Evolutionary conservation across 1,139 yeast species (phyloP).

Genomic region (Pichia sp.): DNA sequence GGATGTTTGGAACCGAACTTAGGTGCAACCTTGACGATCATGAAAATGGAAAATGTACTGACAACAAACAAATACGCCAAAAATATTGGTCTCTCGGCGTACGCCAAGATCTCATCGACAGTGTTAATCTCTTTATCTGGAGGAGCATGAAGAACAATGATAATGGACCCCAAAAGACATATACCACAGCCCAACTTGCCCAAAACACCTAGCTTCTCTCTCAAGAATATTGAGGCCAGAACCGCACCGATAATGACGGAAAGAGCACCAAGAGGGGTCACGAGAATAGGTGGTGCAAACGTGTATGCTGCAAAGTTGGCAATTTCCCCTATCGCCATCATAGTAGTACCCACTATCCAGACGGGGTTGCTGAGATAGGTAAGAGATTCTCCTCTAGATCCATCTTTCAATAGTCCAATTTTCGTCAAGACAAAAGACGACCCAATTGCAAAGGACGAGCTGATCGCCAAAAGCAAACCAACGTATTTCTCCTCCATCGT

Average conservation of each 20-base stretch:
- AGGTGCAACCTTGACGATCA: conserved; percentile 83
- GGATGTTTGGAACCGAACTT: conserved; percentile 77
- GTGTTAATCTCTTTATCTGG: conserved; percentile 86
- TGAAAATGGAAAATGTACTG: conserved; percentile 61
- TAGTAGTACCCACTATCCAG: conserved; percentile 92
- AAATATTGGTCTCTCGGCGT: conserved; percentile 80
- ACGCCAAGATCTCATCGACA: conserved; percentile 78
- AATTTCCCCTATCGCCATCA: conserved; percentile 89
- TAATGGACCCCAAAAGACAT: conserved; percentile 84
- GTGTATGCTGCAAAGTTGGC: conserved; percentile 95
- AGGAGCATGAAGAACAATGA: conserved; percentile 88
- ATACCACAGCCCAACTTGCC: conserved; percentile 96
- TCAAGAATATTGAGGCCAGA: conserved; percentile 75
- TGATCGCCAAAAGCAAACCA: conserved; percentile 83
- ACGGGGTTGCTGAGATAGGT: conserved; percentile 79
- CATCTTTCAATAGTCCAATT: conserved; percentile 71
- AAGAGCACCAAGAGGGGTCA: conserved; percentile 87
- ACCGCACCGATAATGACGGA: conserved; percentile 90
- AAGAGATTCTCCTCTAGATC: conserved; percentile 63
- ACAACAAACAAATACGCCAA: conserved; percentile 62
- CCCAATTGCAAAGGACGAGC: conserved; percentile 86
- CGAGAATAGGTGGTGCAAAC: conserved; percentile 90
- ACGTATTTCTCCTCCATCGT: conserved; percentile 75
- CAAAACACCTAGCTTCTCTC: conserved; percentile 80
- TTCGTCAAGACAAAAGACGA: conserved; percentile 86